Base-by-base conservation (phyloP, 2,329 filamentous ascomycete genomes). In the Phoma sp. region DNA sequence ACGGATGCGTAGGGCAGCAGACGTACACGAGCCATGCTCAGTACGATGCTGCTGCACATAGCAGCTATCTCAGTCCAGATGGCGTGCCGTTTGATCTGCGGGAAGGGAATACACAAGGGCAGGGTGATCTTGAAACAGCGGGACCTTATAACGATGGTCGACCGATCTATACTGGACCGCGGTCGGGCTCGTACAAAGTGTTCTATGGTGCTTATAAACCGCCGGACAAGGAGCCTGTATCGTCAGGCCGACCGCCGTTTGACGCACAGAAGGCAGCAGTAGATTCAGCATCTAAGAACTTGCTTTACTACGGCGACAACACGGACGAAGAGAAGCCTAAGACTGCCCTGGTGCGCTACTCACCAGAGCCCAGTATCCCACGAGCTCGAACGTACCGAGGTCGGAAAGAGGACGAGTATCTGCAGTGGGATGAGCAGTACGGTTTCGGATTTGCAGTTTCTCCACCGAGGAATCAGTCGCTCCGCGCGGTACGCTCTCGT, bases 11-110 rank as follows among this genome's bases (percentile, higher is more conserved):
- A 19, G 37, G 13, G 19, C 36, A 40, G 19, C 37, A 49, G 37
- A 29, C 12, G 2, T 9, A 10, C 10, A 35, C 27, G 6, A 17
- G 6, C 7, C 32, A 41, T 21, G 13, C 8, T 13, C 36, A 37
- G 9, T n/a, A 22, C 6, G 7, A 6, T 19, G n/a, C 2, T 37
- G 22, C 27, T 9, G n/a, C 22, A 10, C 22, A 31, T 4, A 22
- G 17, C 24, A 41, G 39, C 32, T 50, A 43, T n/a, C 32, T 50
- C 9, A 43, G 24, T 21, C 13, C 22, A 9, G 32, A 8, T 9
- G 39, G 47, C 6, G 47, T 43, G 13, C 47, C 38, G 2, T 50
- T 50, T 25, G 39, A 50, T 37, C n/a, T 50, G 25, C 31, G 9
- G 2, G 15, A 5, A 4, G n/a, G 9, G n/a, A n/a, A 15, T 27